Conservation (phyloP, 345 rosid species). For the Eucalyptus curtisii region DNA sequence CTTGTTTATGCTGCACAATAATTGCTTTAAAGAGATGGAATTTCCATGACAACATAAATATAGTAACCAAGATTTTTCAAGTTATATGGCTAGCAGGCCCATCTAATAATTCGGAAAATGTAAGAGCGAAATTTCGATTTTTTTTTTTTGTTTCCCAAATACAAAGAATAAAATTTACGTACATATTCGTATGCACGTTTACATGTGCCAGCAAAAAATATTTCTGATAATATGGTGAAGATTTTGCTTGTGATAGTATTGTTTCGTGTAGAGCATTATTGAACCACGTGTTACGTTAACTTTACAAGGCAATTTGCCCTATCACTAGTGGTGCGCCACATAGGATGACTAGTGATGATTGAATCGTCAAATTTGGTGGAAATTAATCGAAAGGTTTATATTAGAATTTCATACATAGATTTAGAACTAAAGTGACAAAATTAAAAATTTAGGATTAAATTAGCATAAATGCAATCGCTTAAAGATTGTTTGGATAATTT, state of each 20-base stretch:
- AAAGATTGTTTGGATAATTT: accelerated
- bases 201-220: not conserved
- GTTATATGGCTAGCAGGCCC: not conserved
- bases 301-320: not conserved
- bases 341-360: not conserved
- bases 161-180: not conserved
- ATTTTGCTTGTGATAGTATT: not conserved
- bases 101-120: not conserved
- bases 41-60: not conserved
- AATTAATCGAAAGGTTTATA: too few relatives aligned
- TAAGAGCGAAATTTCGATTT: too few relatives aligned
- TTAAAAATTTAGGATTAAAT: not conserved
- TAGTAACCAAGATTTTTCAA: not conserved
- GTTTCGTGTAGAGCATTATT: too few relatives aligned
- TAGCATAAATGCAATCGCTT: accelerated
- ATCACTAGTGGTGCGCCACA: not conserved
- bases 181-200: too few relatives aligned
- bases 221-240: too few relatives aligned
- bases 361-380: accelerated
- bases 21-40: not conserved
- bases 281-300: not conserved
- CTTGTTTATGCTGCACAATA: not conserved
- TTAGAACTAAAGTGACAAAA: not conserved
- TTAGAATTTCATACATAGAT: not conserved
- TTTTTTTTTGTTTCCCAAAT: not conserved